phyloP scores from a whole-genome alignment of 2,329 filamentous ascomycete genomes.

The Emericellopsis atlantica region DNA sequence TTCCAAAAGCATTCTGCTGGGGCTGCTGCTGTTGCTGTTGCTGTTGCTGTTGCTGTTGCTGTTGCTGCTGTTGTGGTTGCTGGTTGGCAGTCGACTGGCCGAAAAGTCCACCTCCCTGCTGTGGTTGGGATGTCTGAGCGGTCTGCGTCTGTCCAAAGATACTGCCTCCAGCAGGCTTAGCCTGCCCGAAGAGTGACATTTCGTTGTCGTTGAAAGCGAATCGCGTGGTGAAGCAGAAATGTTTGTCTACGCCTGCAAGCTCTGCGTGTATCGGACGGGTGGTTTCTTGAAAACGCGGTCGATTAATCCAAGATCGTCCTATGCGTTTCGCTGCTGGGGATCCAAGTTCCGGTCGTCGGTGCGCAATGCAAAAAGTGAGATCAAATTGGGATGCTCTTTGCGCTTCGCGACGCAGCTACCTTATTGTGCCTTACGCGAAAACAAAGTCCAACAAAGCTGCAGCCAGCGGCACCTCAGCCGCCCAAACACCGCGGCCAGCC shows the following conservation, averaged over 20 bases:
- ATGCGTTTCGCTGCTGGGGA: not conserved
- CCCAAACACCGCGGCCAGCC: slow-evolving; percentile 11
- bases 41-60: slow-evolving; percentile 27
- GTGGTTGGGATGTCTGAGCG: slow-evolving; percentile 14
- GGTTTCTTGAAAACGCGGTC: not conserved
- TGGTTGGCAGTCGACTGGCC: slow-evolving; percentile 15
- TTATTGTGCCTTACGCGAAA: slow-evolving; percentile 8
- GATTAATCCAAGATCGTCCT: not conserved
- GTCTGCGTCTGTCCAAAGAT: slow-evolving; percentile 25
- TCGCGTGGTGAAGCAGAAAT: too few relatives aligned
- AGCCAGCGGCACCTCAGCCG: not conserved
- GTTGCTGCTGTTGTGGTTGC: slow-evolving; percentile 21
- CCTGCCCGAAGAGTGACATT: slow-evolving; percentile 27
- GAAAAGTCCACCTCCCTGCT: slow-evolving; percentile 13
- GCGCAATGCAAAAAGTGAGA: not conserved
- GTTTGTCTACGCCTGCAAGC: too few relatives aligned
- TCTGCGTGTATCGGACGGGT: too few relatives aligned
- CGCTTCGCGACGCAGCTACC: not conserved
- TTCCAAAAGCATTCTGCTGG: slow-evolving; percentile 19
- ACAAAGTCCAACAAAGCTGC: slow-evolving; percentile 5
- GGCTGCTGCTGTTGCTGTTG: slow-evolving; percentile 19
- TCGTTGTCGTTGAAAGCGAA: not conserved
- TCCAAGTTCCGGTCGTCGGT: not conserved
- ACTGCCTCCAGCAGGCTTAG: slow-evolving; percentile 18
- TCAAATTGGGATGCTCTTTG: not conserved